Percentiles rank a stretch among this genome's conserved stretches.
Conservation (phyloP, 306 rosid species). For the Oxytropis ochrocephala region DNA sequence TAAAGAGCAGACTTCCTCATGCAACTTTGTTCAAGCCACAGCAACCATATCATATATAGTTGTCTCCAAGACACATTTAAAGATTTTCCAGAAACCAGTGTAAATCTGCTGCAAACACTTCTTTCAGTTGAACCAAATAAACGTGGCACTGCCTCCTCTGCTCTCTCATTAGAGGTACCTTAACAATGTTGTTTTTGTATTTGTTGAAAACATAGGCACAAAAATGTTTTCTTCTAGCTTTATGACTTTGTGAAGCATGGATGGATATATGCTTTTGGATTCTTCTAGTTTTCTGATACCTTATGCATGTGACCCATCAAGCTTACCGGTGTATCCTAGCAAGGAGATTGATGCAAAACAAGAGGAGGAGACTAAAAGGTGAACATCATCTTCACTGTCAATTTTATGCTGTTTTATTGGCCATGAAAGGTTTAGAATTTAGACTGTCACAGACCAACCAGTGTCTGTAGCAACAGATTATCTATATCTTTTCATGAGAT, state of each 20-base stretch:
- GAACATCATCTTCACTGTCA: conserved; percentile 27
- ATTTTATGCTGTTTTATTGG: background rate
- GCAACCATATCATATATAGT: conserved; percentile 77
- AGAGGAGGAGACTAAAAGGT: conserved; percentile 90
- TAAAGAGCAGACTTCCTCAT: conserved; percentile 86
- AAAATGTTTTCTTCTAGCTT: background rate
- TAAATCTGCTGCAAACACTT: conserved; percentile 73
- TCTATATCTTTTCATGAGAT: background rate
- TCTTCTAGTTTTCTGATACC: conserved; percentile 48
- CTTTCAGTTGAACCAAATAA: conserved; percentile 87
- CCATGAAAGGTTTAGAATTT: background rate
- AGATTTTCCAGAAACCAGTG: conserved; percentile 47
- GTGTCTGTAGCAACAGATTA: background rate
- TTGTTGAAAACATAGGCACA: background rate
- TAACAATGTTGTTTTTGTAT: background rate
- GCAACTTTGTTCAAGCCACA: conserved; percentile 94
- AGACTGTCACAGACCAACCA: background rate
- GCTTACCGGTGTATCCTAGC: conserved; percentile 89
- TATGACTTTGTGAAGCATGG: conserved; percentile 7
- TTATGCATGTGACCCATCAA: conserved; percentile 90
- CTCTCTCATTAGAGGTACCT: conserved; percentile 83
- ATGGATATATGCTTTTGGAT: too few species aligned
- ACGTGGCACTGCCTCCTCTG: conserved; percentile 89
- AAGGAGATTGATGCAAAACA: conserved; percentile 93
- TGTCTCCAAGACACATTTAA: conserved; percentile 69